These are phyloP conservation scores for Setaria viridis DNA, from an alignment of 202 grass and related monocot species.

Conservation along the genomic window DNA sequence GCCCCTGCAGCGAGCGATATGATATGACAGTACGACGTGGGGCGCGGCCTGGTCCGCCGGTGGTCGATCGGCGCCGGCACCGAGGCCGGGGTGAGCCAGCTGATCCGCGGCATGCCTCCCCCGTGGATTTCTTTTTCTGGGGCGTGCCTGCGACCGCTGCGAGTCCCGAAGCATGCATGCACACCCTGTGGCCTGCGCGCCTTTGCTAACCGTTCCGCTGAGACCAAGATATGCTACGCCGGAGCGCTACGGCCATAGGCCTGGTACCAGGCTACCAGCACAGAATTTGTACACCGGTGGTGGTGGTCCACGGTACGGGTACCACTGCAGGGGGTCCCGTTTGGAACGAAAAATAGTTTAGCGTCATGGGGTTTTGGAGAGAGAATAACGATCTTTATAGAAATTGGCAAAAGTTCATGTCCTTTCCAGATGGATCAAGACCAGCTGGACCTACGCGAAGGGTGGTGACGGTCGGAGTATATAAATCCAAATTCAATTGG, in stretches of 20 bases:
- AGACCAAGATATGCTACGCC: constrained; percentile 29
- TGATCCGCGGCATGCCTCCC: constrained; percentile 28
- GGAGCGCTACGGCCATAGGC: neutral
- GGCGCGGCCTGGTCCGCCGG: neutral
- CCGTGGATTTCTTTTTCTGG: constrained; percentile 46
- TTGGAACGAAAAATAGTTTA: neutral
- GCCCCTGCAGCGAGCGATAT: neutral
- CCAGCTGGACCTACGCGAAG: too few relatives aligned
- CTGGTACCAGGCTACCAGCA: neutral
- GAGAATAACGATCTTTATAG: constrained; percentile 6
- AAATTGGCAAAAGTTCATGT: neutral
- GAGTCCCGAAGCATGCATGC: constrained; percentile 21
- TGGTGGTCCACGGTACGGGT: constrained; percentile 8
- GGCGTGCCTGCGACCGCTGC: constrained; percentile 30
- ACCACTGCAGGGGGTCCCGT: neutral
- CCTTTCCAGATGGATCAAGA: constrained; percentile 11
- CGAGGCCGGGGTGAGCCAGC: constrained; percentile 12
- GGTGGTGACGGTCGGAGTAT: too few relatives aligned
- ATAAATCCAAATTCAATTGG: too few relatives aligned
- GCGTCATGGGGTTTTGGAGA: neutral
- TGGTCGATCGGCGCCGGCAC: constrained; percentile 24
- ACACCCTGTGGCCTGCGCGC: neutral
- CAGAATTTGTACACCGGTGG: neutral
- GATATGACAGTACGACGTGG: constrained; percentile 34
- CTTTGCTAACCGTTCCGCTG: constrained; percentile 34